Percentiles rank a stretch among this genome's conserved stretches.
Evolutionary conservation across 2,329 filamentous ascomycete genomes (phyloP).

Genomic region (Penicillium vulpinum): DNA sequence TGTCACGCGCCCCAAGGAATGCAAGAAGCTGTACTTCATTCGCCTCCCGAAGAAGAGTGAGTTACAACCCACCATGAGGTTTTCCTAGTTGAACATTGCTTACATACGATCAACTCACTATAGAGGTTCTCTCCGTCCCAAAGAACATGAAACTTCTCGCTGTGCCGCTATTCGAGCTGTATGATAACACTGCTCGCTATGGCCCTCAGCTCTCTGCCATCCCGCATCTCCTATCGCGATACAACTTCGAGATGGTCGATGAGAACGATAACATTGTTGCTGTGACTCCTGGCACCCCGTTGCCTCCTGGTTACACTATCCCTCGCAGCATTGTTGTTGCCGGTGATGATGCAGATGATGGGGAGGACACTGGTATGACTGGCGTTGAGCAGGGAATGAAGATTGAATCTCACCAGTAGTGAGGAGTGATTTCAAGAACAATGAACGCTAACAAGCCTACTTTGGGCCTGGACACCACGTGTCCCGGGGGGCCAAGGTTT

Average conservation of each 20-base stretch:
- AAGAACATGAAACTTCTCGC: slow-evolving; percentile 99
- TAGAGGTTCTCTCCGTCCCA: slow-evolving; percentile 91
- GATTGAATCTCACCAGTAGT: slow-evolving; percentile 26
- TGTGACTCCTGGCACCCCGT: slow-evolving; percentile 71
- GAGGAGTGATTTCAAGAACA: neutral
- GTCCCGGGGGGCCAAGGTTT: neutral
- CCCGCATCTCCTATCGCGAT: slow-evolving; percentile 87
- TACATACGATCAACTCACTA: neutral
- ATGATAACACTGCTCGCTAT: slow-evolving; percentile 94
- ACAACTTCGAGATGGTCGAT: slow-evolving; percentile 97
- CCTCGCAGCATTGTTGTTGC: slow-evolving; percentile 66
- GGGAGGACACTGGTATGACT: slow-evolving; percentile 39
- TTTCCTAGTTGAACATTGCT: neutral
- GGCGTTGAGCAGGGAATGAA: slow-evolving; percentile 30
- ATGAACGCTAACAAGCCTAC: neutral
- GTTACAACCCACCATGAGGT: slow-evolving; percentile 31
- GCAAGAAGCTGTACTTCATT: slow-evolving; percentile 98
- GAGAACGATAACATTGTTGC: slow-evolving; percentile 87
- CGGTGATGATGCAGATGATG: slow-evolving; percentile 25
- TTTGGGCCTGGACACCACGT: neutral
- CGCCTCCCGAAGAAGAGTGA: slow-evolving; percentile 87
- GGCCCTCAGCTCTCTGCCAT: slow-evolving; percentile 96
- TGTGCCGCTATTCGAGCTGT: slow-evolving; percentile 94
- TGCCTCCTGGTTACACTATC: slow-evolving; percentile 59
- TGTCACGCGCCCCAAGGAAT: slow-evolving; percentile 95